These are phyloP conservation scores for Neonothopanus nambi DNA, from an alignment of 1,284 basidiomycete genomes.

Conservation along the genomic window DNA sequence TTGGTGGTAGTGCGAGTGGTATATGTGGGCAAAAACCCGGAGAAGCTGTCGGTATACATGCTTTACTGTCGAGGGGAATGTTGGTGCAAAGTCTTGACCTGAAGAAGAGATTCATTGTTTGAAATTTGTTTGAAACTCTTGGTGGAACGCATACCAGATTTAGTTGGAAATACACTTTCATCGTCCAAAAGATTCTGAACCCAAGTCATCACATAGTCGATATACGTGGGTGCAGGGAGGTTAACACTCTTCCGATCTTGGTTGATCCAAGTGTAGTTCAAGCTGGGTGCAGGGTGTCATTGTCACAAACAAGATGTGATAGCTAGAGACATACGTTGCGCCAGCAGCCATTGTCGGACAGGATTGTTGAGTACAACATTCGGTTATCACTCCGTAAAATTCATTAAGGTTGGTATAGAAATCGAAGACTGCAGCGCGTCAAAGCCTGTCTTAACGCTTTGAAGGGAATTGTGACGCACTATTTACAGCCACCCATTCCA, in stretches of 20 bases:
- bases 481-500: slow-evolving; percentile 99
- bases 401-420: slow-evolving; percentile 97
- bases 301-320: slow-evolving; percentile 1
- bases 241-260: slow-evolving; percentile 92
- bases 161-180: slow-evolving; percentile 93
- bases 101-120: not conserved
- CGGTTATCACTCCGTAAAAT: slow-evolving; percentile 94
- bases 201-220: slow-evolving; percentile 99
- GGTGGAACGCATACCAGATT: slow-evolving; percentile 83
- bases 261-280: slow-evolving; percentile 99
- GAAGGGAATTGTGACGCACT: slow-evolving; percentile 52
- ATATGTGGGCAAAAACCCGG: slow-evolving; percentile 96
- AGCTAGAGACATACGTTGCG: slow-evolving; percentile 58
- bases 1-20: slow-evolving; percentile 91
- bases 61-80: slow-evolving; percentile 91
- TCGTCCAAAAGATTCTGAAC: slow-evolving; percentile 93
- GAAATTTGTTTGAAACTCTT: no score
- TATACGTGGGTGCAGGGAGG: slow-evolving; percentile 94
- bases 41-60: slow-evolving; percentile 97
- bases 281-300: slow-evolving; percentile 42
- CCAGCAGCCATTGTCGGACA: slow-evolving; percentile 97
- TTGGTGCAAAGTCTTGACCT: slow-evolving; percentile 90
- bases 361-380: slow-evolving; percentile 88
- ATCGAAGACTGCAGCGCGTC: slow-evolving; percentile 71
- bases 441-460: not conserved